phyloP scores from a whole-genome alignment of 2,329 filamentous ascomycete species.

The Fragosphaeria purpurea region DNA sequence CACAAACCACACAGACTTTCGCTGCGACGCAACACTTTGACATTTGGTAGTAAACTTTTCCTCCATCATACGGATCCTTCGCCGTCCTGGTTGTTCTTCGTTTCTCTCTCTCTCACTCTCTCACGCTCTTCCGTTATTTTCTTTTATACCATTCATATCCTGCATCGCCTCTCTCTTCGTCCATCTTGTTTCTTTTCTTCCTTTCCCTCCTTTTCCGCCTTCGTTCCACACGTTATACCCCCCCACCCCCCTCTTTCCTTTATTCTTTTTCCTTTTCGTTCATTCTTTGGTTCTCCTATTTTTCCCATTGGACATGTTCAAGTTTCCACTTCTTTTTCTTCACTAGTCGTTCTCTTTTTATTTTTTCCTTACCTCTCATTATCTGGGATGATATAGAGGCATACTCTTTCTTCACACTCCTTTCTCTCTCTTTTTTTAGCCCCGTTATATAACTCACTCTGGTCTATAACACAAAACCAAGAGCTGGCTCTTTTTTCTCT shows the following conservation, averaged over 20 bases:
- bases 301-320: constrained; percentile 9
- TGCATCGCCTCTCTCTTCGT: constrained; percentile 36
- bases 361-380: constrained; percentile 22
- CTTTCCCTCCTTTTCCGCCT: constrained; percentile 30
- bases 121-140: constrained; percentile 14
- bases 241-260: not conserved
- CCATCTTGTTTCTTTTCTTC: constrained; percentile 25
- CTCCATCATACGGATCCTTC: not conserved
- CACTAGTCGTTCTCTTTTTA: constrained; percentile 41
- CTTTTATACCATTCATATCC: constrained; percentile 43
- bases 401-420: constrained; percentile 17
- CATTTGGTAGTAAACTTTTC: not conserved
- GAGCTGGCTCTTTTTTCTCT: constrained; percentile 41
- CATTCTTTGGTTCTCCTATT: not conserved
- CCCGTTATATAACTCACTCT: constrained; percentile 30
- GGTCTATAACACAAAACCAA: constrained; percentile 35
- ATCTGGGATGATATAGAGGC: too few relatives aligned
- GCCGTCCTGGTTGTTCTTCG: constrained; percentile 14
- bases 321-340: constrained; percentile 18
- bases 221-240: constrained; percentile 27
- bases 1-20: too few relatives aligned
- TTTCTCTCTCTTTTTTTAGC: not conserved
- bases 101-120: constrained; percentile 21
- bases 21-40: too few relatives aligned
- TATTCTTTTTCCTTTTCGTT: not conserved